Base-by-base conservation (phyloP, 257 asterid genomes). In the Misopates orontium region DNA sequence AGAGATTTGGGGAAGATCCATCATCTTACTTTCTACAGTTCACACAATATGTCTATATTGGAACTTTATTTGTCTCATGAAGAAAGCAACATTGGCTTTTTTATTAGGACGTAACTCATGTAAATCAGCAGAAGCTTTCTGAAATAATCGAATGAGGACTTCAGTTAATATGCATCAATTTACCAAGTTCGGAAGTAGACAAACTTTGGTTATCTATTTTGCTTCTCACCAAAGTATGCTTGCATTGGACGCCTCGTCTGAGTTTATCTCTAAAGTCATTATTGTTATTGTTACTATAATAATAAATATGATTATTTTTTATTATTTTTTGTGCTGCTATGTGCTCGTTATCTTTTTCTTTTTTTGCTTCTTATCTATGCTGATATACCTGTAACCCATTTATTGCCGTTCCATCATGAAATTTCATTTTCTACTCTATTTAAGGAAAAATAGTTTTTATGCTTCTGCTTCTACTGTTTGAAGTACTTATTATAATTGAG, bases 401-500 rank as follows among this genome's bases (percentile, higher is more conserved):
- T 18, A 32, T 11, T 60, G 56, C 50, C 16, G 28, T 59, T 57
- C 22, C 25, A 28, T 53, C 45, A 9, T 41, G 18, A 21, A 42
- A 59, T n/a, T n/a, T 21, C 18, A 13, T 45, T 18, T 17, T 64
- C 50, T 20, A 24, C 3, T 36, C 22, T 24, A 12, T 62, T 9
- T 5, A 45, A 15, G 14, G 1, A 14, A 41, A 23, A 41, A 4
- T 21, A 16, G 19, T 28, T 48, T 58, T 18, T 13, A 24, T 45
- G 51, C 51, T 50, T 53, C 47, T 62, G 61, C 19, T 45, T 42
- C 32, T 67, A 44, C 6, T 60, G 25, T 58, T 32, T 16, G 40
- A 55, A 64, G 31, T 23, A 72, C 4, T 16, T 15, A 56, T 42
- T 49, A 16, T 44, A 39, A 63, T 49, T 66, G 67, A 24, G 22